A percentile compares a stretch with the other conserved stretches of the same genome.
Conservation (phyloP, 352 stramenopile genomes). For the Globisporangium polare region DNA sequence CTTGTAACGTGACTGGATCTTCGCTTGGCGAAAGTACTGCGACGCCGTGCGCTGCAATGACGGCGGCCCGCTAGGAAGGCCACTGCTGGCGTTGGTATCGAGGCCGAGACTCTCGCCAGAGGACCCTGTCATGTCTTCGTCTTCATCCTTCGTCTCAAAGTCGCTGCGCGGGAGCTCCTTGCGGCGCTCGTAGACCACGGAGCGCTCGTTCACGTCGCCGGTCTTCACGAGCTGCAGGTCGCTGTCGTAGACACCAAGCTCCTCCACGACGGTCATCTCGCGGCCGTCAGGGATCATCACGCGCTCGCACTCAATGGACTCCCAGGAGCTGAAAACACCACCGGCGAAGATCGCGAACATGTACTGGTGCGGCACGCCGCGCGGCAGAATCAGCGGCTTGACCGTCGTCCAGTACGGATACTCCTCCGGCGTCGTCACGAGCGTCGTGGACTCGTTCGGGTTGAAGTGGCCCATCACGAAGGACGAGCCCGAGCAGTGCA, state of each 20-base stretch:
- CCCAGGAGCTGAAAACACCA: slow-evolving; percentile 79
- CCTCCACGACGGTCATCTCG: slow-evolving; percentile 79
- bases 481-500: slow-evolving; percentile 77
- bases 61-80: neutral
- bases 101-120: neutral
- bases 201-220: slow-evolving; percentile 49
- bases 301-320: slow-evolving; percentile 67
- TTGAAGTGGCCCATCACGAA: slow-evolving; percentile 89
- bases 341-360: slow-evolving; percentile 90
- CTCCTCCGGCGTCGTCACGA: slow-evolving; percentile 94
- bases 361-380: slow-evolving; percentile 83
- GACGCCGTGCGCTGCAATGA: slow-evolving; percentile 30
- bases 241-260: slow-evolving; percentile 64
- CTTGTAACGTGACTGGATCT: slow-evolving; percentile 81
- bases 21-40: slow-evolving; percentile 59
- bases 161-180: slow-evolving; percentile 19
- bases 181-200: slow-evolving; percentile 53
- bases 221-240: slow-evolving; percentile 62
- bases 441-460: slow-evolving; percentile 87
- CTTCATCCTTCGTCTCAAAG: slow-evolving; percentile 17
- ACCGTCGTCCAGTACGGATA: slow-evolving; percentile 96
- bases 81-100: neutral
- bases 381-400: slow-evolving; percentile 91
- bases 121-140: slow-evolving; percentile 20
- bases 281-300: slow-evolving; percentile 72